Percentiles rank a stretch among this genome's conserved stretches.
phyloP scores from a whole-genome alignment of 1,284 basidiomycete species.

The Rugiboletus extremiorientalis region DNA sequence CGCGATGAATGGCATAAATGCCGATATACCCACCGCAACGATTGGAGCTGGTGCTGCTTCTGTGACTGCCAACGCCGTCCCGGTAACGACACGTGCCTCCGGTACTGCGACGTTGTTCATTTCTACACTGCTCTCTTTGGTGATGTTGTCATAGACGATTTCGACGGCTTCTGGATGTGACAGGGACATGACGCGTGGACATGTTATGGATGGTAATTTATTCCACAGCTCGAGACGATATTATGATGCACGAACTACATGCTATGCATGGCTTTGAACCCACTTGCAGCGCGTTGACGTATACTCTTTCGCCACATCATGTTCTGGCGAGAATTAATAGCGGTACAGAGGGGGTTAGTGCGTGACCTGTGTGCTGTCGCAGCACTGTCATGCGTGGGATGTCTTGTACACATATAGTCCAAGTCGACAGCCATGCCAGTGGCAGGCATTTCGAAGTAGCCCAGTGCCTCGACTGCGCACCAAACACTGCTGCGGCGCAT shows the following conservation, averaged over 20 bases:
- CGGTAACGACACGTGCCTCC: neutral
- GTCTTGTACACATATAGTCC: no score
- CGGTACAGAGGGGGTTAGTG: no score
- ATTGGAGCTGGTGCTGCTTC: conserved; percentile 19
- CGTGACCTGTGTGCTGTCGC: no score
- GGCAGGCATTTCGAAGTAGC: no score
- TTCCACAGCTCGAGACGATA: no score
- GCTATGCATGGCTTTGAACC: no score
- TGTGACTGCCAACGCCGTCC: conserved; percentile 17
- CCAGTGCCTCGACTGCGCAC: neutral
- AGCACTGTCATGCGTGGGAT: no score
- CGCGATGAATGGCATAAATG: conserved; percentile 25
- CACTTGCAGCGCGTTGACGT: no score
- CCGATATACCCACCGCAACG: conserved; percentile 23
- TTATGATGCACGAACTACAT: no score
- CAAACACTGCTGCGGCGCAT: conserved; percentile 10
- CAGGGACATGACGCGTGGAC: neutral
- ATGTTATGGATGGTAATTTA: neutral
- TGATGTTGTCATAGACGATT: conserved; percentile 1
- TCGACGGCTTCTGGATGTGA: neutral
- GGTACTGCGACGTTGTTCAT: conserved; percentile 1
- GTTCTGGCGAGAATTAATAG: no score
- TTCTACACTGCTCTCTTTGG: conserved; percentile 13
- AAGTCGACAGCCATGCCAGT: no score
- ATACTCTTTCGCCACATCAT: no score